Evolutionary conservation across 352 stramenopile genomes (phyloP), one percentile per base, ranked within the genome.

Genomic region (Pilasporangium apinafurcum): DNA sequence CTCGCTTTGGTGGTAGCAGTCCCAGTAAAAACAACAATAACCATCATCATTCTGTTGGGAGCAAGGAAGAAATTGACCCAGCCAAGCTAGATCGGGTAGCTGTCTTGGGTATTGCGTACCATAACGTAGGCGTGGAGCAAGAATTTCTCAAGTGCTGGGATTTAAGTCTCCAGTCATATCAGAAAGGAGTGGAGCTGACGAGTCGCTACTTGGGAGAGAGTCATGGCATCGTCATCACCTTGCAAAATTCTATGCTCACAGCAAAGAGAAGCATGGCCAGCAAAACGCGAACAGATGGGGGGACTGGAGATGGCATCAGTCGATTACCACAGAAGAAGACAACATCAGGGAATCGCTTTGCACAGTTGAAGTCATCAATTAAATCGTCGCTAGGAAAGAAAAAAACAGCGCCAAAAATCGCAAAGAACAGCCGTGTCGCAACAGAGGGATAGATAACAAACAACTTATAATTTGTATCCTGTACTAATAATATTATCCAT

Each of bases 101-200:
- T 8, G 92, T 97, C 2, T 60, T 98, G 10, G 87, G 85, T 1
- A 97, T 98, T 24, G 92, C 92, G 7, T 97, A 98, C 58, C 92
- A 98, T 52, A 98, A 98, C 47, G 86, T 97, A 30, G 92, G 90
- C 20, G 92, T 97, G 16, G 92, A 98, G 57, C 86, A 97, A 36
- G 92, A 98, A 48, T 98, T 98, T 48, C 64, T 98, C 14, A 97
- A 97, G 48, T 88, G 80, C 43, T 96, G 80, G 50, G 83, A 97
- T 37, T 59, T 91, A 16, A 95, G 80, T 37, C 34, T 97, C 8
- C 68, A 93, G 30, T 93, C 83, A 13, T 98, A 98, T 66, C 77
- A 81, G 31, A 97, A 96, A 58, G 92, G 90, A 4, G 85, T 93
- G 13, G 83, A 98, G 42, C 61, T 96, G 32, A 81, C 85, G 3